Conservation (phyloP, 2,329 filamentous ascomycete genomes). For the Paraphoma sp. region DNA sequence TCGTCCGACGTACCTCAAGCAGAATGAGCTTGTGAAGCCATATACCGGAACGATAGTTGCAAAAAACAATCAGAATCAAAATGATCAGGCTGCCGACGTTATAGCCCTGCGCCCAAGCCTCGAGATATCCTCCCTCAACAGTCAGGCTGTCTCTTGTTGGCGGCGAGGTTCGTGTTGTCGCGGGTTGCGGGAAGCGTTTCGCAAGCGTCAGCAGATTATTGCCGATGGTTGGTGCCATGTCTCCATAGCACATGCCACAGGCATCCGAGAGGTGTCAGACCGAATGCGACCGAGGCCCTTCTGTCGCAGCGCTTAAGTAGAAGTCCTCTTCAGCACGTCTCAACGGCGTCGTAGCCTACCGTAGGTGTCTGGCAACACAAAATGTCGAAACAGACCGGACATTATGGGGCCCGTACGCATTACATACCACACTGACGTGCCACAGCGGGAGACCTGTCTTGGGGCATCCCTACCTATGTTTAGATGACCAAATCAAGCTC, state of each 20-base stretch:
- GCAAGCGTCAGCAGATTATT: slow-evolving; percentile 11
- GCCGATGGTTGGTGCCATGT: slow-evolving; percentile 33
- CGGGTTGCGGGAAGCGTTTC: slow-evolving; percentile 26
- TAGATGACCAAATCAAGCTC: slow-evolving; percentile 1
- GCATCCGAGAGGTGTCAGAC: background rate
- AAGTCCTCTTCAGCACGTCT: background rate
- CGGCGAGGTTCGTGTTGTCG: slow-evolving; percentile 32
- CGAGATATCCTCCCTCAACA: slow-evolving; percentile 37
- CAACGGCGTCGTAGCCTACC: background rate
- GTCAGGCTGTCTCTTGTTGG: slow-evolving; percentile 35
- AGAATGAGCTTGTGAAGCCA: slow-evolving; percentile 45
- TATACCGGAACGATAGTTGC: slow-evolving; percentile 43
- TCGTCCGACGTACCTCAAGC: slow-evolving; percentile 28
- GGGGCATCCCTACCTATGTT: slow-evolving; percentile 4
- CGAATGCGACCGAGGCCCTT: background rate
- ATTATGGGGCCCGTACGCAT: background rate
- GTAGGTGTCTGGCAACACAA: background rate
- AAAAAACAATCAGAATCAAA: slow-evolving; percentile 45
- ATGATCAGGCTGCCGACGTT: slow-evolving; percentile 44
- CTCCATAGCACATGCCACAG: slow-evolving; percentile 1
- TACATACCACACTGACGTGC: slow-evolving; percentile 7
- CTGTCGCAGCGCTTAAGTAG: background rate
- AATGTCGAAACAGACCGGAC: background rate
- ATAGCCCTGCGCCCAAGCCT: slow-evolving; percentile 47
- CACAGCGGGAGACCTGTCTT: slow-evolving; percentile 1